Conservation (phyloP, 208 protist genomes). For the Borovskyia barvae region DNA sequence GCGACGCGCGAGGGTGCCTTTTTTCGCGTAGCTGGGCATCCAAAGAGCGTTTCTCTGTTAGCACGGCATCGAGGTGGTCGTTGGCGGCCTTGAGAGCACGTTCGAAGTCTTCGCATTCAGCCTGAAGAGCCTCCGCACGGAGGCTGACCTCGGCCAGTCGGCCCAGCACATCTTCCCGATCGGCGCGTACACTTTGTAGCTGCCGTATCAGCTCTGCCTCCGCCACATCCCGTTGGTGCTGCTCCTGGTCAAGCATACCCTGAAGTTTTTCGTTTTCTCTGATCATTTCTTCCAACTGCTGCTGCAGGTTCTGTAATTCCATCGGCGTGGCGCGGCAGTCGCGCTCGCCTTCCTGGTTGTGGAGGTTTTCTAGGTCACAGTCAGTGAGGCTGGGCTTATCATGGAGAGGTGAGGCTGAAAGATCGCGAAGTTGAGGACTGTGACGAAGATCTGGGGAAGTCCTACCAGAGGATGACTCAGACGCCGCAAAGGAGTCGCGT, state of each 20-base stretch:
- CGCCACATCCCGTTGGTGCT: not conserved
- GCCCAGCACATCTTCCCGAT: conserved; percentile 1
- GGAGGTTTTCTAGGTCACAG: too few species aligned
- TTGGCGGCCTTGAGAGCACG: not conserved
- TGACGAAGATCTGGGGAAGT: too few species aligned
- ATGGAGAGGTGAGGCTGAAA: too few species aligned
- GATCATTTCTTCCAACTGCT: conserved; percentile 1
- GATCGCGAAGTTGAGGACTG: too few species aligned
- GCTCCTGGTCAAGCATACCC: not conserved
- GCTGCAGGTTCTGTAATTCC: not conserved
- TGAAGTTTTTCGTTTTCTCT: conserved; percentile 4
- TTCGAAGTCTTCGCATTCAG: conserved; percentile 7
- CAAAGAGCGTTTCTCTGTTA: not conserved
- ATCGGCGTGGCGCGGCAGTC: conserved; percentile 2
- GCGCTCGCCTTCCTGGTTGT: not conserved
- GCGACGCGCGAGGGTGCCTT: not conserved
- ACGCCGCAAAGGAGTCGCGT: too few species aligned
- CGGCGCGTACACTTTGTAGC: conserved; percentile 3
- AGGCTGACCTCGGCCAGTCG: conserved; percentile 2
- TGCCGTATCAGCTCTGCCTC: conserved; percentile 16
- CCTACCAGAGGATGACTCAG: too few species aligned
- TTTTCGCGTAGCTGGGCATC: not conserved
- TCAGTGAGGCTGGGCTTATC: too few species aligned
- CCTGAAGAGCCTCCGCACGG: conserved; percentile 14
- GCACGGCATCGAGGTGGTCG: not conserved